Conservation (phyloP, 1,284 basidiomycete species). For the Moesziomyces globuligerus region DNA sequence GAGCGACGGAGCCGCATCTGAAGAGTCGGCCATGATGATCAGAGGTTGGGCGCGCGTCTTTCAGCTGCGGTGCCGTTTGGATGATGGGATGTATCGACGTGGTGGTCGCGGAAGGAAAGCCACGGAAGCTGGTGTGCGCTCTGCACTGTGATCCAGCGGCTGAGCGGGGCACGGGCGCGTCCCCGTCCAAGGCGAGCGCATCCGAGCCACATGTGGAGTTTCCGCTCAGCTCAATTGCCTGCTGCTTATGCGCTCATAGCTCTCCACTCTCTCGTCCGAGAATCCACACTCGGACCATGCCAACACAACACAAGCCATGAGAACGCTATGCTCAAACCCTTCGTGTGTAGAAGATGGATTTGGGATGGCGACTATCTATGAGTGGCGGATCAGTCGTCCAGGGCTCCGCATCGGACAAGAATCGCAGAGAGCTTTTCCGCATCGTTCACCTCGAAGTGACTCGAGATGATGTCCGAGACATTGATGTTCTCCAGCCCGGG, state of each 20-base stretch:
- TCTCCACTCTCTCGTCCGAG: background rate
- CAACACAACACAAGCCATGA: too few species aligned
- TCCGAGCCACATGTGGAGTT: background rate
- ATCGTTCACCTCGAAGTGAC: constrained; percentile 57
- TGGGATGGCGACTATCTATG: background rate
- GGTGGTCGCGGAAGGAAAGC: background rate
- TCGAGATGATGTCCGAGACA: constrained; percentile 51
- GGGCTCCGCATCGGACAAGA: constrained; percentile 35
- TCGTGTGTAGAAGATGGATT: background rate
- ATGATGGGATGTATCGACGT: background rate
- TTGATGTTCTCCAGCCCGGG: constrained; percentile 60
- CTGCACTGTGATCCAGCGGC: too few species aligned
- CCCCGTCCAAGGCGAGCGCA: background rate
- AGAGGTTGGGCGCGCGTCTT: background rate
- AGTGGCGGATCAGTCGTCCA: constrained; percentile 25
- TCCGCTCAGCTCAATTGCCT: background rate
- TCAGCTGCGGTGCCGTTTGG: background rate
- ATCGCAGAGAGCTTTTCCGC: constrained; percentile 23
- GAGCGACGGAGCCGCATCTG: constrained; percentile 41
- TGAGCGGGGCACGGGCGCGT: background rate
- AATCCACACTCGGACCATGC: too few species aligned
- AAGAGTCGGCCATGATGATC: constrained; percentile 27
- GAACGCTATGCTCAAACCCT: too few species aligned
- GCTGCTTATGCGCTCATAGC: too few species aligned
- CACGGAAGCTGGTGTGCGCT: too few species aligned